Base-by-base conservation (phyloP, 1,139 yeast species). In the Magnusiomyces suaveolens region DNA sequence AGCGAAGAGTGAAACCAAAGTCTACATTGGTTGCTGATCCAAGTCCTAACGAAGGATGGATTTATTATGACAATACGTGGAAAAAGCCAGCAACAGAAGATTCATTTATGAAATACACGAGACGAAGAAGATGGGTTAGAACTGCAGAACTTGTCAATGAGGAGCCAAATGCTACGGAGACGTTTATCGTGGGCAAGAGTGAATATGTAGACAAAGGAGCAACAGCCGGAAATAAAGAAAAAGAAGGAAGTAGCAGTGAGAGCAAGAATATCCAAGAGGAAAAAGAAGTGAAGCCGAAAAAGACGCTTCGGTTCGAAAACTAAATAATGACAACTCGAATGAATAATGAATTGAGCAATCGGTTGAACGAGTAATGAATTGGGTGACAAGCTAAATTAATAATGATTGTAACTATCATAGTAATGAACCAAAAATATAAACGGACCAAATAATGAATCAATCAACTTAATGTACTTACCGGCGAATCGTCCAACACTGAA, bases 91-190 rank as follows among this genome's bases (percentile, higher is more conserved):
- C 90, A 1, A 81, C 95, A 0, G 96, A 87, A 57, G 96, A 90
- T 66, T 77, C 94, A 1, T 90, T 83, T 69, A 82, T 94, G 39
- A 89, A 88, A 69, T 92, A 88, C 66, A 92, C 98, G 6, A 79
- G 98, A 68, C 80, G 96, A 67, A 80, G 98, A 72, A 77, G 97
- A 67, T 92, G 98, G 98, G 80, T 90, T 29, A 79, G 97, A 62
- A 87, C 95, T 0, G 98, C 97, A 0, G 96, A 89, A 69, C 76
- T 90, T 63, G 82, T 86, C 3, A 44, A 12, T 29, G 33, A 6
- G 33, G 33, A 51, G 46, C 24, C 33, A 21, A 43, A 12, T 38
- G 23, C 46, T 36, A 12, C 14, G 18, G 43, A 39, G 48, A 8
- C 12, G 36, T 6, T 29, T 29, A n/a, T n/a, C n/a, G n/a, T n/a